phyloP scores from a whole-genome alignment of 1,139 yeast genomes.

The Protomyces macrosporus region DNA sequence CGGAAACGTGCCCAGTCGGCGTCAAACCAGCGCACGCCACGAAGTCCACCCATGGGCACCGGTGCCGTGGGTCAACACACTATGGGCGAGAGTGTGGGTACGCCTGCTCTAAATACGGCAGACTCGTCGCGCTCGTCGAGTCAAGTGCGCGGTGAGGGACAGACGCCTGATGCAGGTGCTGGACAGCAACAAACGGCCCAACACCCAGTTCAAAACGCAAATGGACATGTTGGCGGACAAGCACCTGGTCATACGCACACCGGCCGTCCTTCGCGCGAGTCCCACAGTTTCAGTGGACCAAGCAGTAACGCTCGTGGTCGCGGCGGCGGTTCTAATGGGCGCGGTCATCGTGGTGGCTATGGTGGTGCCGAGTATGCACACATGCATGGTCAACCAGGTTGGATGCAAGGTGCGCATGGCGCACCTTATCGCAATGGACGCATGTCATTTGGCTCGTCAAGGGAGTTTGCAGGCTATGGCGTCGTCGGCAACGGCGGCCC shows the following conservation, averaged over 20 bases:
- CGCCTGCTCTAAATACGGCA: neutral
- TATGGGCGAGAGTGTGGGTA: too few species aligned
- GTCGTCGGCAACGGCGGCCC: neutral
- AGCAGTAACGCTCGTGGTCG: neutral
- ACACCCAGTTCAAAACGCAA: neutral
- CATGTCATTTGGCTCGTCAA: neutral
- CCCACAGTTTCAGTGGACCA: too few species aligned
- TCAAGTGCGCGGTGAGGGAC: neutral
- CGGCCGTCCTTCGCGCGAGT: too few species aligned
- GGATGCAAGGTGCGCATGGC: neutral
- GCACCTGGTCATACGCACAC: too few species aligned
- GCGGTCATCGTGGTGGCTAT: conserved; percentile 20
- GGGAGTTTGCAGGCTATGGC: neutral
- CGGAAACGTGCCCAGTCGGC: neutral
- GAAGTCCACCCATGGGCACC: neutral
- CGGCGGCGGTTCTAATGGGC: conserved; percentile 7
- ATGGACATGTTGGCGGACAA: too few species aligned
- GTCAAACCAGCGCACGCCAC: neutral
- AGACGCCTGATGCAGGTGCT: neutral
- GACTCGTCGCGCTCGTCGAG: neutral
- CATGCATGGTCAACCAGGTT: neutral
- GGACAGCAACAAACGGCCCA: neutral
- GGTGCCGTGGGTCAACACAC: too few species aligned
- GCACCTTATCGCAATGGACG: neutral
- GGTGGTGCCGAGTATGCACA: neutral